These are phyloP conservation scores for Orbilia brochopaga DNA, from an alignment of 2,329 filamentous ascomycete genomes.

Conservation along the genomic window DNA sequence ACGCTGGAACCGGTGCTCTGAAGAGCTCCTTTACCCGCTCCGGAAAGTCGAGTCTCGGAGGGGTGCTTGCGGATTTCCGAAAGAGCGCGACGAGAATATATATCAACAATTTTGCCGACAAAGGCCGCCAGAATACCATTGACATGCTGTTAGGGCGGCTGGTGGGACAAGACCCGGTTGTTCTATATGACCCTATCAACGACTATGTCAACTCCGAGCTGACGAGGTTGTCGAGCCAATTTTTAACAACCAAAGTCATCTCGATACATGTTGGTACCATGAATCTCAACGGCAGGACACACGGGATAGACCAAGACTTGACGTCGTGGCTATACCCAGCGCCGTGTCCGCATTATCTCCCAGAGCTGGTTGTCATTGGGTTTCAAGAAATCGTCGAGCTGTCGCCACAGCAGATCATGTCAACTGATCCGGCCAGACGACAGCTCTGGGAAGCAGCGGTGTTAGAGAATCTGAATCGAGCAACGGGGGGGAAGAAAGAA, in stretches of 20 bases:
- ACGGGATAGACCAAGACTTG: constrained; percentile 78
- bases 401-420: constrained; percentile 98
- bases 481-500: constrained; percentile 68
- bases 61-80: constrained; percentile 89
- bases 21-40: constrained; percentile 94
- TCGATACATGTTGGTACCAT: constrained; percentile 85
- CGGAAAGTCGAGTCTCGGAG: constrained; percentile 94
- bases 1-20: constrained; percentile 91
- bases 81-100: constrained; percentile 94
- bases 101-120: constrained; percentile 97
- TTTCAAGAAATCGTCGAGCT: constrained; percentile 99
- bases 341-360: constrained; percentile 67
- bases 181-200: constrained; percentile 71
- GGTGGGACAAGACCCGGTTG: constrained; percentile 42
- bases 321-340: constrained; percentile 82
- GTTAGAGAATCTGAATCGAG: constrained; percentile 74
- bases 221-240: constrained; percentile 61
- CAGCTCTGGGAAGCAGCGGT: constrained; percentile 87
- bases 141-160: constrained; percentile 73
- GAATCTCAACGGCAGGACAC: constrained; percentile 87
- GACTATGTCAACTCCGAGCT: constrained; percentile 85
- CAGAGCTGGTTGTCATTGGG: constrained; percentile 85
- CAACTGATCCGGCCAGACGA: constrained; percentile 85
- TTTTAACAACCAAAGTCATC: constrained; percentile 35
- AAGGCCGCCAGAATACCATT: constrained; percentile 89